Conservation (phyloP, 257 asterid species). For the Ballota nigra region DNA sequence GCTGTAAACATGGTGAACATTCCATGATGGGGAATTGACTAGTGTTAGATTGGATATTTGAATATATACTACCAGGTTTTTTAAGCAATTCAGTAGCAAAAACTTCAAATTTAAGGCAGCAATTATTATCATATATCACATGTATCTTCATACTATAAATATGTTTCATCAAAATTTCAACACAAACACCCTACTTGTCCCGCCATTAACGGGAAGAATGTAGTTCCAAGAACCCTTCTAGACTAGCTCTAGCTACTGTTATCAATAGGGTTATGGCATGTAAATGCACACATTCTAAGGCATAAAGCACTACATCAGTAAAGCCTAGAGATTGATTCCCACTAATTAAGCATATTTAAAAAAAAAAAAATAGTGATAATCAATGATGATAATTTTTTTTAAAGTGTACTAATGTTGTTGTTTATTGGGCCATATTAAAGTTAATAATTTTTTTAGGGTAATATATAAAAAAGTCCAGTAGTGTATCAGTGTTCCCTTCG, state of each 20-base stretch:
- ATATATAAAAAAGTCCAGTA: constrained; percentile 4
- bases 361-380: constrained; percentile 13
- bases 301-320: constrained; percentile 1
- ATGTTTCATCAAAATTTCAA: no score
- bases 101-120: no score
- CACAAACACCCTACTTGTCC: background rate
- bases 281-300: background rate
- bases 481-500: constrained; percentile 41
- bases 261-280: constrained; percentile 6
- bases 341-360: constrained; percentile 10
- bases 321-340: constrained; percentile 38
- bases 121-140: no score
- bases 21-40: no score
- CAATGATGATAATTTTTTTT: background rate
- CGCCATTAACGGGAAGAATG: background rate
- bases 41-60: no score
- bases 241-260: constrained; percentile 9
- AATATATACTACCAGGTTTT: no score
- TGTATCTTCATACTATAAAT: no score
- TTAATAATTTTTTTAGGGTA: constrained; percentile 4
- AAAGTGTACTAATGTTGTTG: background rate
- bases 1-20: no score
- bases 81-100: no score
- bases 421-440: constrained; percentile 18
- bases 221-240: background rate